Base-by-base conservation (phyloP, 306 rosid species). In the Quercus cerris region DNA sequence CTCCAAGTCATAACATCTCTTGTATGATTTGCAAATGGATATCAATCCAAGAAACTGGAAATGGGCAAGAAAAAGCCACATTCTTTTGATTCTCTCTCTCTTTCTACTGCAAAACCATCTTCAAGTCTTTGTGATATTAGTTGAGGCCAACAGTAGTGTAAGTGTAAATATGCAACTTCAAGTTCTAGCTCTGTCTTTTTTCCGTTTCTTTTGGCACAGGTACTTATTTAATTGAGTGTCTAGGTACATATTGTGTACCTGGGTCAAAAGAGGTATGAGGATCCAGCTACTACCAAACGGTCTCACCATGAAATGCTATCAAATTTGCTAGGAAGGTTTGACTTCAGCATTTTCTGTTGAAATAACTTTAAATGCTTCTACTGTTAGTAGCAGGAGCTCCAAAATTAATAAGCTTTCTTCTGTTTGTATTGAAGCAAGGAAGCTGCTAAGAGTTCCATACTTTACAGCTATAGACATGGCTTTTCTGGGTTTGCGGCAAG, bases 401-500 rank as follows among this genome's bases (percentile, higher is more conserved):
- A 68, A 72, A 12, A 11, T 25, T 9, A 69, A 38, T 57, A 71
- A 72, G 57, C 17, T 82, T 83, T 80, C 19, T 70, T 30, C 49
- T 68, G 9, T 67, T 81, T 79, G 75, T 82, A 68, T 25, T 89
- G 85, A 83, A 93, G 97, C 94, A 88, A 91, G 81, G 91, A 89
- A 83, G 92, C 86, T 77, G 95, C 94, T 23, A 80, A 56, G 79
- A 76, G 73, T 78, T 85, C 96, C 33, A 83, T 93, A 77, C 84
- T 93, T 54, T 93, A 93, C 79, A 91, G 97, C 89, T 93, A 93
- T 28, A 89, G 77, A 83, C 91, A 93, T 80, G 97, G 98, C 18
- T 91, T 91, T 84, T 93, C 98, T 77, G 98, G 97, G 20, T 93
- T 91, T 82, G 94, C 98, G 12, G 98, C 97, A 71, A 89, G 87